A percentile compares a stretch with the other conserved stretches of the same genome.
phyloP scores from a whole-genome alignment of 306 rosid species.

The Cyclanthera cordifolia region DNA sequence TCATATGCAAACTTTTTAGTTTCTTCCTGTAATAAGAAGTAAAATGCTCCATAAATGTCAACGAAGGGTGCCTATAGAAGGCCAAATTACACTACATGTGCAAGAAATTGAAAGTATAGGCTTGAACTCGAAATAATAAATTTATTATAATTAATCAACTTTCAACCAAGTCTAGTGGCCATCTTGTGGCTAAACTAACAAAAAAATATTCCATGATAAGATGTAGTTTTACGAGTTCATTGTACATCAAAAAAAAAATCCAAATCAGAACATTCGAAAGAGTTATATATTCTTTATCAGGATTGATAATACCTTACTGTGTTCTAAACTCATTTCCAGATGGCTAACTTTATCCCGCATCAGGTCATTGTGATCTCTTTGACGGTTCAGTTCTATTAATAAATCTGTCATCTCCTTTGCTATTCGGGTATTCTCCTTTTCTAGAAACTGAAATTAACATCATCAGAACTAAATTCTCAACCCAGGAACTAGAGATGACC shows the following conservation, averaged over 20 bases:
- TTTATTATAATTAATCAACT: neutral
- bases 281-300: neutral
- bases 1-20: neutral
- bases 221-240: neutral
- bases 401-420: constrained; percentile 33
- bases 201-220: neutral
- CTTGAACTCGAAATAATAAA: too few species aligned
- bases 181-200: constrained; percentile 1
- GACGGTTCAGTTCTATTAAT: constrained; percentile 29
- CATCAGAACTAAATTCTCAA: neutral
- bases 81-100: neutral
- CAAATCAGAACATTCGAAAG: neutral
- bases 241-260: neutral
- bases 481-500: neutral
- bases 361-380: constrained; percentile 31
- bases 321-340: constrained; percentile 33
- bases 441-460: constrained; percentile 33
- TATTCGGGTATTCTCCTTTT: constrained; percentile 34
- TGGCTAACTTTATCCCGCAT: constrained; percentile 32
- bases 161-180: neutral
- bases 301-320: constrained; percentile 36
- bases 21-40: neutral
- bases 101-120: neutral
- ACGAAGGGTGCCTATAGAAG: neutral
- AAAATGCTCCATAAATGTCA: neutral